Evolutionary conservation across 108 stramenopile genomes (phyloP).

Genomic region (Fragilariopsis cylindrus): DNA sequence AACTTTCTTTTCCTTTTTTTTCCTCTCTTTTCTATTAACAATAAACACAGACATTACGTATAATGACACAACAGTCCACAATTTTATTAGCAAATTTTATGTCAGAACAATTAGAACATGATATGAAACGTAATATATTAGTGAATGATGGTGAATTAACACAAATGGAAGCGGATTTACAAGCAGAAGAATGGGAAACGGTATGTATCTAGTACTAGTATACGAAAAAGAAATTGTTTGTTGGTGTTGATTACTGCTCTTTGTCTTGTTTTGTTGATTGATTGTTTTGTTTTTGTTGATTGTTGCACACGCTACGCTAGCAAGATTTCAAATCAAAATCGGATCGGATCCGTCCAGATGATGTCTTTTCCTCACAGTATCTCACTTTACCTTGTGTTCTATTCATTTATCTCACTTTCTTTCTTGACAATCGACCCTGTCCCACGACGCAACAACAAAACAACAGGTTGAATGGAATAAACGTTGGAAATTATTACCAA

Average conservation of each 20-base stretch:
- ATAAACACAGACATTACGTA: slow-evolving; percentile 33
- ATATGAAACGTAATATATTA: slow-evolving; percentile 39
- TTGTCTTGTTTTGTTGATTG: no score
- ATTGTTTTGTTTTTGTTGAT: no score
- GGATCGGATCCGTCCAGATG: no score
- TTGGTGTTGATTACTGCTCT: not conserved
- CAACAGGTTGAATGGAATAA: slow-evolving; percentile 59
- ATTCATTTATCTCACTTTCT: slow-evolving; percentile 3
- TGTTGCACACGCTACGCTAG: no score
- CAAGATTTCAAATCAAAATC: not conserved
- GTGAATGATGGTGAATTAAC: slow-evolving; percentile 51
- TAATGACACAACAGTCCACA: slow-evolving; percentile 35
- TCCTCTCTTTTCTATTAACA: no score
- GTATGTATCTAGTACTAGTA: slow-evolving; percentile 26
- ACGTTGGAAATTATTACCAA: slow-evolving; percentile 45
- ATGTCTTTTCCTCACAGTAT: no score
- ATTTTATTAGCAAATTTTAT: slow-evolving; percentile 42
- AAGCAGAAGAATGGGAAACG: slow-evolving; percentile 60
- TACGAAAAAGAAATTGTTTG: not conserved
- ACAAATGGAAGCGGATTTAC: slow-evolving; percentile 46
- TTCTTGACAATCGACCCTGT: not conserved
- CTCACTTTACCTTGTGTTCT: not conserved
- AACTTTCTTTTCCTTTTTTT: no score
- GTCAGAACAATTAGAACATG: slow-evolving; percentile 50
- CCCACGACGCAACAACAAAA: no score